A percentile compares a stretch with the other conserved stretches of the same genome.
Conservation (phyloP, 768 basidiomycete genomes). For the Gymnopilus dilepis region DNA sequence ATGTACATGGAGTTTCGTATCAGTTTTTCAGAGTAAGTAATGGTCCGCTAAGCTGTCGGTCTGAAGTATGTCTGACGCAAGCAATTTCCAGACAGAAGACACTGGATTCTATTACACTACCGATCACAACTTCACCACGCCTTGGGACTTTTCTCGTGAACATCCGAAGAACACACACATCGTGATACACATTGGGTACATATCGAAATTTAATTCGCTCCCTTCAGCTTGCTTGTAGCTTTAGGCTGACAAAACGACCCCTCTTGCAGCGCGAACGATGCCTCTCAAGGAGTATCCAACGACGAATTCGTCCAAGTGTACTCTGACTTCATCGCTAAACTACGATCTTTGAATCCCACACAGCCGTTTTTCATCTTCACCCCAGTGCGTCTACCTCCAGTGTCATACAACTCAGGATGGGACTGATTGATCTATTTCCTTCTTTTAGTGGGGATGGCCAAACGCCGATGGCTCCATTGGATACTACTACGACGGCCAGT, state of each 20-base stretch:
- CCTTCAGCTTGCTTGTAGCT: too few species aligned
- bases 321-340: conserved; percentile 46
- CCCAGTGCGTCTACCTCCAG: conserved; percentile 40
- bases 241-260: not conserved
- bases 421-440: not conserved
- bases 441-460: conserved; percentile 61
- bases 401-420: not conserved
- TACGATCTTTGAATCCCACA: conserved; percentile 46
- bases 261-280: conserved; percentile 60
- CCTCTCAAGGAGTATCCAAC: conserved; percentile 53
- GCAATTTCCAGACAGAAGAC: conserved; percentile 52
- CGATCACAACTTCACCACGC: conserved; percentile 65
- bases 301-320: conserved; percentile 52
- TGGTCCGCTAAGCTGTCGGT: conserved; percentile 5
- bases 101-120: conserved; percentile 56
- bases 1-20: conserved; percentile 55
- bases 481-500: conserved; percentile 53
- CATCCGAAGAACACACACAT: conserved; percentile 52
- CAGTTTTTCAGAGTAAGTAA: conserved; percentile 51
- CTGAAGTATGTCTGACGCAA: not conserved
- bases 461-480: conserved; percentile 48
- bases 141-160: conserved; percentile 59
- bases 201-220: not conserved
- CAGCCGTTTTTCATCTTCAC: conserved; percentile 61
- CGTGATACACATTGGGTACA: conserved; percentile 61